Percentiles rank a stretch among this genome's conserved stretches.
These are phyloP conservation scores for Naganishia vaughanmartiniae DNA, from an alignment of 768 basidiomycete genomes.

Conservation along the genomic window DNA sequence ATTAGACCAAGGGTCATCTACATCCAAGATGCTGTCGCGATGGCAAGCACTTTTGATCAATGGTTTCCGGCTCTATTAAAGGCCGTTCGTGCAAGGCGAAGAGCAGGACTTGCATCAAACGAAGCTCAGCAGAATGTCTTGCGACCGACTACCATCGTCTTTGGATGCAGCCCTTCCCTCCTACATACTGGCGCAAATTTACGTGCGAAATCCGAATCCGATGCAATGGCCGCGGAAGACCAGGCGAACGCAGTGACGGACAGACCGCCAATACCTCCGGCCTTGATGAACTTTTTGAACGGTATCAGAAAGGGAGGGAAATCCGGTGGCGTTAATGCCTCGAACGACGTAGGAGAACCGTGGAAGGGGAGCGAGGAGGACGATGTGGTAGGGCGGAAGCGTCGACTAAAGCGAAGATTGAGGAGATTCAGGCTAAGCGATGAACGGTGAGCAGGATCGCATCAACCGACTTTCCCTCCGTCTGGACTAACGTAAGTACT, in stretches of 20 bases:
- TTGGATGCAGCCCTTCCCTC: slow-evolving; percentile 81
- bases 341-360: slow-evolving; percentile 3
- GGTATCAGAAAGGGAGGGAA: slow-evolving; percentile 58
- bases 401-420: slow-evolving; percentile 67
- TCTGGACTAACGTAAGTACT: background rate
- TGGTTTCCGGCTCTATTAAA: slow-evolving; percentile 81
- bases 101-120: slow-evolving; percentile 53
- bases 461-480: background rate
- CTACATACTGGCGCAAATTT: slow-evolving; percentile 56
- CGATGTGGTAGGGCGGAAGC: slow-evolving; percentile 68
- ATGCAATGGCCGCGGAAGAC: slow-evolving; percentile 19
- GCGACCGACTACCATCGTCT: slow-evolving; percentile 74
- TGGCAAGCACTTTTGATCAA: slow-evolving; percentile 66
- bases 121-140: background rate
- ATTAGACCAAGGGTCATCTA: slow-evolving; percentile 70
- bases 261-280: slow-evolving; percentile 1
- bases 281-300: slow-evolving; percentile 53
- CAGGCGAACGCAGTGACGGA: slow-evolving; percentile 14
- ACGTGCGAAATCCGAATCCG: slow-evolving; percentile 52
- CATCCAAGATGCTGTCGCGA: slow-evolving; percentile 74
- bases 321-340: slow-evolving; percentile 22
- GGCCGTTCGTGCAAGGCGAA: slow-evolving; percentile 72
- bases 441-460: slow-evolving; percentile 20
- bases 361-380: slow-evolving; percentile 54
- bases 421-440: slow-evolving; percentile 51